These are phyloP conservation scores for Arachis stenosperma DNA, from an alignment of 306 rosid species.

Conservation along the genomic window DNA sequence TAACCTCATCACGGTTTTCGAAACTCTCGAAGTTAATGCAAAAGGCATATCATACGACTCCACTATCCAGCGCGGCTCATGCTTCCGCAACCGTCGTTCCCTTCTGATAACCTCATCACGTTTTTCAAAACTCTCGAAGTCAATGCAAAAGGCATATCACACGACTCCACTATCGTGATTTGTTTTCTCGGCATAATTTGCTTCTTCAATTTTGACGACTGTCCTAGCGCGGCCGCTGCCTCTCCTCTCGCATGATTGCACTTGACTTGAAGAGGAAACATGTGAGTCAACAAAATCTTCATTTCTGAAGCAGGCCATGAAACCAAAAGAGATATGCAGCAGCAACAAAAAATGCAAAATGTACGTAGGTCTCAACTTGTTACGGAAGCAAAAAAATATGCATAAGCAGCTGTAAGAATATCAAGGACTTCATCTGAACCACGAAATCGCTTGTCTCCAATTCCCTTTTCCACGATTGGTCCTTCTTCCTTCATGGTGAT, in stretches of 20 bases:
- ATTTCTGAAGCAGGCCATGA: neutral
- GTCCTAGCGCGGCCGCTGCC: constrained; percentile 20
- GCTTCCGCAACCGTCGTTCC: constrained; percentile 17
- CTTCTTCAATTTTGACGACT: neutral
- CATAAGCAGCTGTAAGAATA: constrained; percentile 39
- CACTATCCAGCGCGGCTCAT: constrained; percentile 47
- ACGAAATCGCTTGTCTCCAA: constrained; percentile 46
- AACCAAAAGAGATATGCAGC: neutral
- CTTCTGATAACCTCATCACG: constrained; percentile 29
- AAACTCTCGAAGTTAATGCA: constrained; percentile 18
- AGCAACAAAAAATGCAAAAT: constrained; percentile 30
- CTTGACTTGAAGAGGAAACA: neutral
- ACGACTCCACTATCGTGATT: constrained; percentile 63
- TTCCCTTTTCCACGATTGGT: constrained; percentile 51
- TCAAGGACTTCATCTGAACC: constrained; percentile 74
- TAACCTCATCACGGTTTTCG: constrained; percentile 39
- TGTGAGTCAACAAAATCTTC: constrained; percentile 25
- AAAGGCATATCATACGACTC: constrained; percentile 65
- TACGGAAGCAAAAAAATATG: constrained; percentile 27
- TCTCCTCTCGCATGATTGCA: constrained; percentile 35
- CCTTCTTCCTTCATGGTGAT: no score
- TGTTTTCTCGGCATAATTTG: constrained; percentile 39
- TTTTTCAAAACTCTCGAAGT: constrained; percentile 41
- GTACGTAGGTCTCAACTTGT: constrained; percentile 29
- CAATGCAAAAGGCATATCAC: constrained; percentile 46